These are phyloP conservation scores for Ilyonectria destructans DNA, from an alignment of 2,329 filamentous ascomycete genomes.

Conservation along the genomic window DNA sequence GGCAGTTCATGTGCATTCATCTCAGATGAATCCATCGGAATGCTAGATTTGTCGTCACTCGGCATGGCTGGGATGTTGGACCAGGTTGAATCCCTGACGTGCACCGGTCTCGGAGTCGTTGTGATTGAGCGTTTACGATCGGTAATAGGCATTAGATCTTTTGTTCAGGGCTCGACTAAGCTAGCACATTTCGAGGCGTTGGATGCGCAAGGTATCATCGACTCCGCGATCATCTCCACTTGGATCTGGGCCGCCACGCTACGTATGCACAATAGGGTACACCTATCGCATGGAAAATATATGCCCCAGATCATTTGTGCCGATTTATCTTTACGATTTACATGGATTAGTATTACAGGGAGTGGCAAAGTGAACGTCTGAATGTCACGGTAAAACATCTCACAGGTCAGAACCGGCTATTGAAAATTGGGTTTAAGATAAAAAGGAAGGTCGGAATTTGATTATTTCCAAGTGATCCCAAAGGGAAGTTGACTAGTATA, in stretches of 20 bases:
- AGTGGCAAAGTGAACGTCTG: background rate
- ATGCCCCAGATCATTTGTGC: background rate
- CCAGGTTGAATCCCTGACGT: background rate
- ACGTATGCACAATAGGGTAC: background rate
- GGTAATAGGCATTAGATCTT: background rate
- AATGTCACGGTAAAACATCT: background rate
- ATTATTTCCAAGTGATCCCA: background rate
- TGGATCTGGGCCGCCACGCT: background rate
- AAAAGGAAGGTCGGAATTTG: conserved; percentile 1
- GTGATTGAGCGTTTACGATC: background rate
- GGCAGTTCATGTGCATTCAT: conserved; percentile 31
- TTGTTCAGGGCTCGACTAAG: background rate
- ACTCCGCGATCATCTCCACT: background rate
- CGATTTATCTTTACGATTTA: background rate
- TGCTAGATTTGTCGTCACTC: conserved; percentile 12
- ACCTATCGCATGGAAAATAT: background rate
- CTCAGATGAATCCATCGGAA: conserved; percentile 12
- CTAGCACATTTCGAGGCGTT: background rate
- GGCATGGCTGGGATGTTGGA: conserved; percentile 6
- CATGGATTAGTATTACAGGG: background rate
- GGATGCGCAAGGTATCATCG: background rate
- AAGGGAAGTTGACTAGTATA: conserved; percentile 13
- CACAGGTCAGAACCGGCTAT: background rate
- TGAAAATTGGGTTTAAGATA: background rate
- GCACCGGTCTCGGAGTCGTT: background rate